Percentiles rank a stretch among this genome's conserved stretches.
phyloP scores from a whole-genome alignment of 2,329 filamentous ascomycete species.

The Aspergillus phoenicis region DNA sequence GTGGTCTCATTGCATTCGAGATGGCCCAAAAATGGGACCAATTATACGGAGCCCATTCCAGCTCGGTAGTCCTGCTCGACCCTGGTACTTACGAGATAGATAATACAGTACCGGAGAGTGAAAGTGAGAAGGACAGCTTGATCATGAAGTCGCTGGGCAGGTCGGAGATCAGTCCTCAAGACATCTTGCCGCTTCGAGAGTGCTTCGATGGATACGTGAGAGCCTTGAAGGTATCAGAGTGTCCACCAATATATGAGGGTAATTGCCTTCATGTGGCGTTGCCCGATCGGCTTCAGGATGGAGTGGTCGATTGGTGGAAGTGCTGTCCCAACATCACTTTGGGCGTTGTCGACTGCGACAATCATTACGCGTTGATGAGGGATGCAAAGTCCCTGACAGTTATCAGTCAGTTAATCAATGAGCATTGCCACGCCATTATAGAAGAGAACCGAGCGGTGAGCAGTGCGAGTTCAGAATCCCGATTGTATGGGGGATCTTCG shows the following conservation, averaged over 20 bases:
- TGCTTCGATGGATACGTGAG: background rate
- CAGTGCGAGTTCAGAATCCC: background rate
- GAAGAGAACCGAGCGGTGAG: background rate
- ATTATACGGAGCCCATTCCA: background rate
- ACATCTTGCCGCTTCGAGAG: background rate
- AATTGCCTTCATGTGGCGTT: background rate
- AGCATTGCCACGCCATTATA: background rate
- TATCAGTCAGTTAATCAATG: background rate
- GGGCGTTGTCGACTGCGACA: background rate
- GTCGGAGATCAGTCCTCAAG: background rate
- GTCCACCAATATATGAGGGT: background rate
- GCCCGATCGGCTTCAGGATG: background rate
- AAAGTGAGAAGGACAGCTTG: background rate
- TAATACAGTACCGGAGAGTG: background rate
- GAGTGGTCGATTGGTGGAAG: background rate
- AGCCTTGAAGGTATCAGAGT: background rate
- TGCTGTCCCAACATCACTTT: background rate
- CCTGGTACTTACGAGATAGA: constrained; percentile 2
- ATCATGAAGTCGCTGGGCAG: background rate
- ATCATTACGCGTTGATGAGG: constrained; percentile 2
- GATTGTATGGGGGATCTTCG: background rate
- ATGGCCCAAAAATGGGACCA: constrained; percentile 10
- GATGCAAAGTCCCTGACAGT: background rate
- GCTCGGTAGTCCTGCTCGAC: constrained; percentile 4
- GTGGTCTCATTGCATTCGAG: constrained; percentile 11